phyloP scores from a whole-genome alignment of 257 asterid species.

The Nicotiana sylvestris region DNA sequence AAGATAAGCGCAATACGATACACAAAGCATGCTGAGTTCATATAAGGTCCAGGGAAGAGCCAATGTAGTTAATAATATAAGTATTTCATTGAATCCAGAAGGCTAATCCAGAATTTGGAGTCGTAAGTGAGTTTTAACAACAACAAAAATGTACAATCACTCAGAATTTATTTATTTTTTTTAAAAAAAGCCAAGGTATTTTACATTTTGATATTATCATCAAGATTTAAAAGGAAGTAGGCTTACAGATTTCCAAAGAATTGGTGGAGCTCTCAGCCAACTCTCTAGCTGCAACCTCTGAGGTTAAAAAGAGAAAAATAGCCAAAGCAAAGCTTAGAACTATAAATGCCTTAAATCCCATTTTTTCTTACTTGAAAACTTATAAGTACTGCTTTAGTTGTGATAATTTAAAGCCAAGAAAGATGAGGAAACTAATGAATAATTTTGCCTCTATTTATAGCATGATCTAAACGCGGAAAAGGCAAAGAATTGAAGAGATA shows the following conservation, averaged over 20 bases:
- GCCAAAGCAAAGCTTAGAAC: conserved; percentile 12
- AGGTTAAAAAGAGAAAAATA: background rate
- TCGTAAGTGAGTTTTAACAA: too few relatives aligned
- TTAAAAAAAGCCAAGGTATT: too few relatives aligned
- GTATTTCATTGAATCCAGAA: too few relatives aligned
- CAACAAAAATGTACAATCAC: too few relatives aligned
- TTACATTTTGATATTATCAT: too few relatives aligned
- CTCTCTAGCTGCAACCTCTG: conserved; percentile 15
- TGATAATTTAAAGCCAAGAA: background rate
- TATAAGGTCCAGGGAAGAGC: too few relatives aligned
- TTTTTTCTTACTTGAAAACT: background rate
- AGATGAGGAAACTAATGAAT: background rate
- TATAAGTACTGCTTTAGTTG: background rate
- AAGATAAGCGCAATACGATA: too few relatives aligned
- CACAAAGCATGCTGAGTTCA: too few relatives aligned
- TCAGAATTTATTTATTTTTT: too few relatives aligned
- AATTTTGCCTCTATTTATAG: background rate
- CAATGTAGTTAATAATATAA: too few relatives aligned
- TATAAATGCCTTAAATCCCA: conserved; percentile 12
- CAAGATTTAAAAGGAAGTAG: background rate
- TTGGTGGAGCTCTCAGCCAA: conserved; percentile 12
- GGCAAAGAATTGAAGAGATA: background rate
- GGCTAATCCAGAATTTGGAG: too few relatives aligned
- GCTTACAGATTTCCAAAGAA: conserved; percentile 9
- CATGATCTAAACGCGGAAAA: background rate